A percentile compares a stretch with the other conserved stretches of the same genome.
Conservation (phyloP, 2,329 filamentous ascomycete species). For the Ophiostoma himal-ulmi region DNA sequence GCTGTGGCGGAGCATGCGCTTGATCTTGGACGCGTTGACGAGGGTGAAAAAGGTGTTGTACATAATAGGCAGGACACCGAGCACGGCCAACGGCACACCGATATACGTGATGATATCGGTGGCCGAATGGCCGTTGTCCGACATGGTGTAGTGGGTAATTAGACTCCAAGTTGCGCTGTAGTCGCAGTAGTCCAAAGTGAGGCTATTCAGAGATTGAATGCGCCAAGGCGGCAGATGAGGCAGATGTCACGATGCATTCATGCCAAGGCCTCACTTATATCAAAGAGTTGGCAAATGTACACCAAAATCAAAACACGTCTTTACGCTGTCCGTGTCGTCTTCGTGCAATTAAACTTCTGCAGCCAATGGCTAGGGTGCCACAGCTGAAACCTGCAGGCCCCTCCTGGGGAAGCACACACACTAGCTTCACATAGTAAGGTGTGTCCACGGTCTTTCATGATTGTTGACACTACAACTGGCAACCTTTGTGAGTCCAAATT, state of each 20-base stretch:
- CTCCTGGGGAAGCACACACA: neutral
- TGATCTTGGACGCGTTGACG: slow-evolving; percentile 54
- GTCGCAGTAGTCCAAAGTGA: neutral
- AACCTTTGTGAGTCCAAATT: neutral
- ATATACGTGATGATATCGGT: slow-evolving; percentile 36
- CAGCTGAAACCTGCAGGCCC: slow-evolving; percentile 1
- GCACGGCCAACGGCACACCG: slow-evolving; percentile 34
- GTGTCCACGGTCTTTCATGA: neutral
- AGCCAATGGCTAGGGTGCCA: neutral
- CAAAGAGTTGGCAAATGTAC: neutral
- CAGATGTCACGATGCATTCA: neutral
- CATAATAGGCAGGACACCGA: slow-evolving; percentile 54
- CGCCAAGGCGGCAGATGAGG: neutral
- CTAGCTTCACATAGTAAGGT: neutral
- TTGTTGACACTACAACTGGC: neutral
- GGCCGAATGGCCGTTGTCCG: slow-evolving; percentile 26
- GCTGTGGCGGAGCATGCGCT: slow-evolving; percentile 51
- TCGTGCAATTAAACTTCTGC: slow-evolving; percentile 1
- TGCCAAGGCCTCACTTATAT: neutral
- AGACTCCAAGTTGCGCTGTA: neutral
- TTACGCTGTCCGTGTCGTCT: neutral
- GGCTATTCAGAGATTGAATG: neutral
- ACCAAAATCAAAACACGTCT: neutral
- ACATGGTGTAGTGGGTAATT: slow-evolving; percentile 14
- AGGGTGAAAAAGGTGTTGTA: slow-evolving; percentile 60